These are phyloP conservation scores for Kondoa subrosea DNA, from an alignment of 768 basidiomycete species.

Conservation along the genomic window DNA sequence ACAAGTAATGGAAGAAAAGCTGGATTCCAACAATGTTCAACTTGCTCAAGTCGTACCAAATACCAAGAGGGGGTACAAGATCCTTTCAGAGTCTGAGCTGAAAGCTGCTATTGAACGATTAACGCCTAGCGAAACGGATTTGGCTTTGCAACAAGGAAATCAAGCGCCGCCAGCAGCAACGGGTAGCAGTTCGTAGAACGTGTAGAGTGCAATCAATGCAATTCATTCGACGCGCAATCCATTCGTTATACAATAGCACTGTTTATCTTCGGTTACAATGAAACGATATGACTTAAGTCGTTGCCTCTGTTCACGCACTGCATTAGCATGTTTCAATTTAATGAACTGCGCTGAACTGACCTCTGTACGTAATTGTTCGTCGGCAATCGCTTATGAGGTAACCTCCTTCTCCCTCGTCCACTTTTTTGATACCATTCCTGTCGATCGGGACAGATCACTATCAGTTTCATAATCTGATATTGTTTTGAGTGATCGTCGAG, in stretches of 20 bases:
- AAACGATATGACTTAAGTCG: slow-evolving; percentile 4
- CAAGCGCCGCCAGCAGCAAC: too few relatives aligned
- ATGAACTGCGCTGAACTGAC: background rate
- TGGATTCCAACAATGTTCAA: slow-evolving; percentile 97
- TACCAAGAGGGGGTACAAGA: slow-evolving; percentile 60
- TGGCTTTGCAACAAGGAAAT: background rate
- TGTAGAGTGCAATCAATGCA: too few relatives aligned
- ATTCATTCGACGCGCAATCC: too few relatives aligned
- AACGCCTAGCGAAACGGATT: slow-evolving; percentile 9
- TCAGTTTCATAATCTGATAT: background rate
- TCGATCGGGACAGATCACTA: background rate
- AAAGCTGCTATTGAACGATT: slow-evolving; percentile 68
- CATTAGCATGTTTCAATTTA: too few relatives aligned
- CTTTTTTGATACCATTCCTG: slow-evolving; percentile 5
- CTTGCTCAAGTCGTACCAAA: slow-evolving; percentile 55
- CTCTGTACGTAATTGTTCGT: background rate
- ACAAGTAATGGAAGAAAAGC: slow-evolving; percentile 99
- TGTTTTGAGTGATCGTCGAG: background rate
- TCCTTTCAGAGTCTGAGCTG: slow-evolving; percentile 60
- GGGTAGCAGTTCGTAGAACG: too few relatives aligned
- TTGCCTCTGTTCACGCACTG: background rate
- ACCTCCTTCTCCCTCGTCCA: slow-evolving; percentile 2
- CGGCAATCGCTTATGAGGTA: background rate
- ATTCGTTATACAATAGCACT: too few relatives aligned
- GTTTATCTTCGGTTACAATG: too few relatives aligned